Percentiles rank a stretch among this genome's conserved stretches.
phyloP scores from a whole-genome alignment of 164 flowering plant species.

The Dillenia suffruticosa region DNA sequence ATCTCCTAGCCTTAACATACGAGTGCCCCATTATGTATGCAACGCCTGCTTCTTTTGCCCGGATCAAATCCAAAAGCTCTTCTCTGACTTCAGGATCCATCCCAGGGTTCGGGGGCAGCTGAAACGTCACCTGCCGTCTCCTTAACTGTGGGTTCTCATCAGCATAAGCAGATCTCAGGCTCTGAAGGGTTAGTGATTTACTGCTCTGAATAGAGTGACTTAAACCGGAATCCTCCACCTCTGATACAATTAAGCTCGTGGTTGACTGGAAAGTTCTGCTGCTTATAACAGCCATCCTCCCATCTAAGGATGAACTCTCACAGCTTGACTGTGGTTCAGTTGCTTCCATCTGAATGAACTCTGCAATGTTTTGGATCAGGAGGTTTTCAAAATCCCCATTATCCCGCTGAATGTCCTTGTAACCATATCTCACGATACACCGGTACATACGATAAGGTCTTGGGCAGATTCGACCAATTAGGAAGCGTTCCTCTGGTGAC shows the following conservation, averaged over 20 bases:
- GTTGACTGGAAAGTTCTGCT: slow-evolving; percentile 15
- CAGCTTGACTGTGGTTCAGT: slow-evolving; percentile 46
- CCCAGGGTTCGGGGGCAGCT: slow-evolving; percentile 21
- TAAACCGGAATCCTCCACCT: slow-evolving; percentile 14
- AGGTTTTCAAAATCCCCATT: slow-evolving; percentile 75
- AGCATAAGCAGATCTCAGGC: slow-evolving; percentile 27
- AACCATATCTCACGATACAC: slow-evolving; percentile 87
- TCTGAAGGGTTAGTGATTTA: slow-evolving; percentile 33
- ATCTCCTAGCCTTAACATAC: slow-evolving; percentile 41
- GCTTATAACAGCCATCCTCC: slow-evolving; percentile 51
- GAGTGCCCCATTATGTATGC: slow-evolving; percentile 55
- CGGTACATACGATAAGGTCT: slow-evolving; percentile 85
- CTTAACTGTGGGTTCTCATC: slow-evolving; percentile 31
- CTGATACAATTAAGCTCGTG: slow-evolving; percentile 24
- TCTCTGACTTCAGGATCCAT: slow-evolving; percentile 34
- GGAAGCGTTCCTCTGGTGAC: slow-evolving; percentile 78
- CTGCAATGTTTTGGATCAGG: slow-evolving; percentile 74
- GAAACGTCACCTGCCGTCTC: slow-evolving; percentile 35
- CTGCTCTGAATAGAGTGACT: slow-evolving; percentile 18
- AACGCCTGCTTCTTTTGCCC: slow-evolving; percentile 46
- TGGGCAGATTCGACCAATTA: slow-evolving; percentile 82
- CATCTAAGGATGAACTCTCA: slow-evolving; percentile 33
- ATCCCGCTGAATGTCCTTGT: slow-evolving; percentile 77
- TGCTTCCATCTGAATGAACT: slow-evolving; percentile 90
- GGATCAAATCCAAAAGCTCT: slow-evolving; percentile 40